Conservation (phyloP, 139 green algal genomes). For the Tetradesmus obliquus region DNA sequence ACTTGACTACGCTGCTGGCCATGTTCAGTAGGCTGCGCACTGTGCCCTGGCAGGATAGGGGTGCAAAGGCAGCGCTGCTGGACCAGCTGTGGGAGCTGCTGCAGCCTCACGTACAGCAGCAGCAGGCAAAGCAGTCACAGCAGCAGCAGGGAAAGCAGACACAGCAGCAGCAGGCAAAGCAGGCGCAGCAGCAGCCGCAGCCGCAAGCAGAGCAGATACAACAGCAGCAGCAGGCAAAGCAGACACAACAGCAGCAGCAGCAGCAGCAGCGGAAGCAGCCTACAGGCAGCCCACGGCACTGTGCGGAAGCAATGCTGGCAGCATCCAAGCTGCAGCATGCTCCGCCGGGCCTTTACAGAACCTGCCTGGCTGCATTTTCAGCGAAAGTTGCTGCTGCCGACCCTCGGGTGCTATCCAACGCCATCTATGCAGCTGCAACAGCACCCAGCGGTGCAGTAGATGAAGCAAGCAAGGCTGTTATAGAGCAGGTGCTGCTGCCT, state of each 20-base stretch:
- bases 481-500: not conserved
- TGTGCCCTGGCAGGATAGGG: not conserved
- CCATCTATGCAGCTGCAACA: constrained; percentile 1
- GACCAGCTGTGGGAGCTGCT: not conserved
- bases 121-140: not conserved
- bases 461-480: not conserved
- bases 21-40: not conserved
- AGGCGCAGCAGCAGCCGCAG: not conserved
- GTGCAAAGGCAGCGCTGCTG: constrained; percentile 1
- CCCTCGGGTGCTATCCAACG: not conserved
- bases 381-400: not conserved
- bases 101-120: not conserved
- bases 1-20: constrained; percentile 5
- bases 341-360: not conserved
- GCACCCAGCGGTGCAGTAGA: not conserved
- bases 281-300: not conserved
- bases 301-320: constrained; percentile 19
- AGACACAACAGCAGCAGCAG: not conserved
- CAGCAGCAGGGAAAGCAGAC: not conserved
- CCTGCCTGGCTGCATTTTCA: constrained; percentile 9
- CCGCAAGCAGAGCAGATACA: not conserved
- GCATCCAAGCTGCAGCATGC: not conserved
- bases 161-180: not conserved
- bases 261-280: not conserved
- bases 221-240: not conserved